These are phyloP conservation scores for Calonectria honghensis DNA, from an alignment of 2,329 filamentous ascomycete species.

Conservation along the genomic window DNA sequence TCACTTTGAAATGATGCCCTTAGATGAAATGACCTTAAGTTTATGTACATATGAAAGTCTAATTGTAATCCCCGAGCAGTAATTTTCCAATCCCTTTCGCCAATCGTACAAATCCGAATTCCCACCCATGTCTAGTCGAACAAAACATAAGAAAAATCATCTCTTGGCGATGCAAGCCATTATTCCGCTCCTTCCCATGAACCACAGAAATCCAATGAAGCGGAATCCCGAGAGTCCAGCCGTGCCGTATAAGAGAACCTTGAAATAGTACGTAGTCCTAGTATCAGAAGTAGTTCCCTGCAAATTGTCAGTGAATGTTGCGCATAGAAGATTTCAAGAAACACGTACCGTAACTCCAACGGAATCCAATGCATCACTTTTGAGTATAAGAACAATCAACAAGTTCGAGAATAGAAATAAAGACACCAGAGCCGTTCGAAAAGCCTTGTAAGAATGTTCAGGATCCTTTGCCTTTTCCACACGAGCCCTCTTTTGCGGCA, in stretches of 20 bases:
- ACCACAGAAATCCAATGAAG: slow-evolving; percentile 93
- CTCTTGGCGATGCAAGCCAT: slow-evolving; percentile 92
- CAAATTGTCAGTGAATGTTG: slow-evolving; percentile 12
- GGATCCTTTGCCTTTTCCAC: slow-evolving; percentile 84
- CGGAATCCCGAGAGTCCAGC: slow-evolving; percentile 87
- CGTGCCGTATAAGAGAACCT: slow-evolving; percentile 90
- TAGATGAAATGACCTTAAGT: background rate
- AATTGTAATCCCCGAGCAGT: background rate
- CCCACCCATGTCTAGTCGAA: background rate
- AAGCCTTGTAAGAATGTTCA: slow-evolving; percentile 98
- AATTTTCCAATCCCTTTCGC: background rate
- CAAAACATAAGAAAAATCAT: slow-evolving; percentile 1
- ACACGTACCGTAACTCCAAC: slow-evolving; percentile 81
- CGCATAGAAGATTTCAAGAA: background rate
- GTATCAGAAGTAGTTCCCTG: slow-evolving; percentile 73
- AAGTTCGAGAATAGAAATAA: slow-evolving; percentile 96
- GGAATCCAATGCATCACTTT: slow-evolving; percentile 86
- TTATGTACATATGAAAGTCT: background rate
- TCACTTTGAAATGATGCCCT: background rate
- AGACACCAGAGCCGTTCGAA: slow-evolving; percentile 93
- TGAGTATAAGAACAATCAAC: slow-evolving; percentile 87
- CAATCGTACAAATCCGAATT: background rate
- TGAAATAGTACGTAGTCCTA: slow-evolving; percentile 91
- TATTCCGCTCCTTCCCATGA: slow-evolving; percentile 92
- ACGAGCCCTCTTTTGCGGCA: slow-evolving; percentile 84